Base-by-base conservation (phyloP, 192 early-diverging fungal genomes). In the Coemansia sp. region DNA sequence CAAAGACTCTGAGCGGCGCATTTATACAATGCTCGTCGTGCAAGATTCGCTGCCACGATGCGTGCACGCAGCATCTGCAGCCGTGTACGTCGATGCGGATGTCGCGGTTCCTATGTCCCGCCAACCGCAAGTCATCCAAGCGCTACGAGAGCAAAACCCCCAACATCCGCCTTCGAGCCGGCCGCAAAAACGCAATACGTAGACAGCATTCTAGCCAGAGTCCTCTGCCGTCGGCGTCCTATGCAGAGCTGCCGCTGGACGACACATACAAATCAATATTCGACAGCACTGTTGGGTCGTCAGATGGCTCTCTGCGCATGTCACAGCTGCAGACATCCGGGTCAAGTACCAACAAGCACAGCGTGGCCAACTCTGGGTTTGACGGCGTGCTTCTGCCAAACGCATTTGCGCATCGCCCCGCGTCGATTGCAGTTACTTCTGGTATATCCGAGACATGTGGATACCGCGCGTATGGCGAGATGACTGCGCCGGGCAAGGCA, bases 41-140 rank as follows among this genome's bases (percentile, higher is more conserved):
- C 66, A 81, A 81, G 58, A 81, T 66, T 41, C 79, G 79, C 36
- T 75, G 79, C 61, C 79, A 81, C 62, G 79, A 75, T 35, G 73
- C 73, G 23, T 81, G 79, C 46, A 66, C 66, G 2, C 57, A 57
- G 25, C 66, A 53, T 17, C 74, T 81, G 2, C 48, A 52, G 64
- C 67, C 73, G 20, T 81, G 79, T 59, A 53, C 74, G 23, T 62
- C 79, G 2, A 81, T 81, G 79, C 79, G 79, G 67, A 81, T 81
- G 79, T 73, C 79, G 29, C 79, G 79, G 22, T 81, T 81, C 40
- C 58, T 75, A 36, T 75, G 61, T 10, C 79, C 79, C 10, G 79
- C 79, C 20, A 73, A 20, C 57, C 73, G 79, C 60, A 81, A 81
- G 70, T 81, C 79, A 9, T 81, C 79, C 22, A 81, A 81, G 70